These are phyloP conservation scores for Mollisia scopiformis DNA, from an alignment of 2,329 filamentous ascomycete genomes.

Conservation along the genomic window DNA sequence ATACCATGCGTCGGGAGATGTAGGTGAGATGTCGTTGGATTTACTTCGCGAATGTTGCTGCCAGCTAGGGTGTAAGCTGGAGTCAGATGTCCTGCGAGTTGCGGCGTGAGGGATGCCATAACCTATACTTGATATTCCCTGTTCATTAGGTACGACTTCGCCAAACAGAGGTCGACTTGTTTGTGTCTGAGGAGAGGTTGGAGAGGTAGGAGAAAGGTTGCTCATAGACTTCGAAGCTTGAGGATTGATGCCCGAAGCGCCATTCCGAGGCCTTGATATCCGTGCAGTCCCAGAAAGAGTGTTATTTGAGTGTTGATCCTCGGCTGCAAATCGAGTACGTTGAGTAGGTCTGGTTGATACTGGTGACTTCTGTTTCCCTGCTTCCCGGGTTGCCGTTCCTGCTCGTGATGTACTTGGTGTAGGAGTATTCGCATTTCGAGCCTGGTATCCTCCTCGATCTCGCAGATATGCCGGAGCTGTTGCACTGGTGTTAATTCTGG, in stretches of 20 bases:
- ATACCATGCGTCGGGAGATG: conserved; percentile 72
- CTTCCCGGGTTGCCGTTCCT: conserved; percentile 26
- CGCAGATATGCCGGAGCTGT: conserved; percentile 29
- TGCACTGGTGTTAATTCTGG: conserved; percentile 25
- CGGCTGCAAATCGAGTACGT: conserved; percentile 50
- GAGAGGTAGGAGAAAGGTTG: conserved; percentile 41
- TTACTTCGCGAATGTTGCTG: conserved; percentile 52
- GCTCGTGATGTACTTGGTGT: conserved; percentile 21
- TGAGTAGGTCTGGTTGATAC: conserved; percentile 37
- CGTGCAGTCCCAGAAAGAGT: conserved; percentile 63
- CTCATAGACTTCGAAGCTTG: conserved; percentile 49
- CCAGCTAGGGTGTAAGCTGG: conserved; percentile 58
- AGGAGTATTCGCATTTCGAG: conserved; percentile 32
- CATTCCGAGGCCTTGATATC: conserved; percentile 53
- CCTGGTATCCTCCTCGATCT: conserved; percentile 27
- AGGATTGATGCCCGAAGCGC: conserved; percentile 37
- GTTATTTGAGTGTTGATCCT: conserved; percentile 56
- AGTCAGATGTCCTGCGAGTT: conserved; percentile 70
- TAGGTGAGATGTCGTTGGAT: conserved; percentile 60
- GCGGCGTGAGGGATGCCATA: conserved; percentile 59
- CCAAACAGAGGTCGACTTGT: conserved; percentile 70
- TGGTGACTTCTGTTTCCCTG: conserved; percentile 27
- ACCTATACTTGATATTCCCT: conserved; percentile 53
- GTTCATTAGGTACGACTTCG: conserved; percentile 67
- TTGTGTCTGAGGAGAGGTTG: conserved; percentile 29